phyloP scores from a whole-genome alignment of 345 rosid species.

The Pugionium cornutum region DNA sequence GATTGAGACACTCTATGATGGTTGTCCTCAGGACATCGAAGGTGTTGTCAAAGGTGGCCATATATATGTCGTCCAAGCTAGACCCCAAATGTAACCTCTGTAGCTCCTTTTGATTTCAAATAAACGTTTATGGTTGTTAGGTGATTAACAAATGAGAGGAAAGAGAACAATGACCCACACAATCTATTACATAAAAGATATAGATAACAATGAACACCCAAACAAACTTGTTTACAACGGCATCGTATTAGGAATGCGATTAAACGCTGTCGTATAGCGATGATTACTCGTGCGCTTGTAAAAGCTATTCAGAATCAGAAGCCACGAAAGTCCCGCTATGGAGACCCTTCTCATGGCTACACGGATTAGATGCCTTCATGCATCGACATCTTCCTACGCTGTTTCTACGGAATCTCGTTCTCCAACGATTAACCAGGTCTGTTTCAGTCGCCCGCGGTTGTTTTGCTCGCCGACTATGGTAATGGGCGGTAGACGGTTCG shows the following conservation, averaged over 20 bases:
- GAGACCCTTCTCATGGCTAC: constrained; percentile 34
- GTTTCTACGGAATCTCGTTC: constrained; percentile 2
- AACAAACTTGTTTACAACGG: not conserved
- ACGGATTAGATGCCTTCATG: constrained; percentile 27
- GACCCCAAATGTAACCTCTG: constrained; percentile 76
- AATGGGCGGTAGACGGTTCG: not conserved
- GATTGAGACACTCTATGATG: constrained; percentile 79
- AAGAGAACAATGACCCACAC: too few relatives aligned
- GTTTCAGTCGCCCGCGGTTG: not conserved
- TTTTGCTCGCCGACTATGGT: not conserved
- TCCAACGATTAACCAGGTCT: constrained; percentile 23
- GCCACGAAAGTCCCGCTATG: constrained; percentile 31
- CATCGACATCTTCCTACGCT: constrained; percentile 11
- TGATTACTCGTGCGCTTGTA: constrained; percentile 7
- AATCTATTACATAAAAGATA: too few relatives aligned
- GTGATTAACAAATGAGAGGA: too few relatives aligned
- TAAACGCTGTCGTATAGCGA: constrained; percentile 23
- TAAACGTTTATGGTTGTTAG: too few relatives aligned
- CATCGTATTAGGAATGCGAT: not conserved
- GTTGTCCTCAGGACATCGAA: constrained; percentile 92
- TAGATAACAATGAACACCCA: not conserved
- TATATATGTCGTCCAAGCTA: constrained; percentile 81
- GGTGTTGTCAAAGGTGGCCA: constrained; percentile 80
- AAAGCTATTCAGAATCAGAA: not conserved
- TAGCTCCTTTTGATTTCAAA: not conserved